Evolutionary conservation across 2,329 filamentous ascomycete species (phyloP).

Genomic region (Ceratocystis harringtonii): DNA sequence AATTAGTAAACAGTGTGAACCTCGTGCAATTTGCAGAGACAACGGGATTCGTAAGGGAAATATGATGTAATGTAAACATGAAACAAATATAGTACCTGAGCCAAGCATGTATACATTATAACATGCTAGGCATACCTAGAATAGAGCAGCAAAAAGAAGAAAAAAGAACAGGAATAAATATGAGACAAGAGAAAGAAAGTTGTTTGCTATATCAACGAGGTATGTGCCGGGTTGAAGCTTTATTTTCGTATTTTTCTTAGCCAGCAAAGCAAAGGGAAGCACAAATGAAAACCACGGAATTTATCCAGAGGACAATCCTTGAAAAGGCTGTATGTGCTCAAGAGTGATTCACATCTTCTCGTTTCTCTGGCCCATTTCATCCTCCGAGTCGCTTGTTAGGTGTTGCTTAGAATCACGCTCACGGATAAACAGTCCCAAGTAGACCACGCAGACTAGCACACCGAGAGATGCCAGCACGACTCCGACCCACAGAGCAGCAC

Average conservation of each 20-base stretch:
- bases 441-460: constrained; percentile 21
- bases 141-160: not conserved
- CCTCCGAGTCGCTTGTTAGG: constrained; percentile 8
- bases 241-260: not conserved
- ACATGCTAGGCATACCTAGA: not conserved
- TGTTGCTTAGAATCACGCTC: constrained; percentile 1
- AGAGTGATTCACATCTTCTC: constrained; percentile 9
- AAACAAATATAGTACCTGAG: not conserved
- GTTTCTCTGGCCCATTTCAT: not conserved
- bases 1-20: not conserved
- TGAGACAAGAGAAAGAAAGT: not conserved
- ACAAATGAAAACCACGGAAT: not conserved
- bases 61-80: not conserved
- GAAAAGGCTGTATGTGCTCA: too few relatives aligned
- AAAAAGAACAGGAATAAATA: not conserved
- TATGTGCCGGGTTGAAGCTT: not conserved
- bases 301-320: not conserved
- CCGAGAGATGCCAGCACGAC: constrained; percentile 28
- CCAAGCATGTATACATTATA: not conserved
- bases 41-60: not conserved
- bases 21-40: not conserved
- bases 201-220: not conserved
- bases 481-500: constrained; percentile 29
- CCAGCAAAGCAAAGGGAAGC: not conserved
- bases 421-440: constrained; percentile 13